Percentiles rank a stretch among this genome's conserved stretches.
These are phyloP conservation scores for Lippia alba DNA, from an alignment of 305 asterid genomes.

Conservation along the genomic window DNA sequence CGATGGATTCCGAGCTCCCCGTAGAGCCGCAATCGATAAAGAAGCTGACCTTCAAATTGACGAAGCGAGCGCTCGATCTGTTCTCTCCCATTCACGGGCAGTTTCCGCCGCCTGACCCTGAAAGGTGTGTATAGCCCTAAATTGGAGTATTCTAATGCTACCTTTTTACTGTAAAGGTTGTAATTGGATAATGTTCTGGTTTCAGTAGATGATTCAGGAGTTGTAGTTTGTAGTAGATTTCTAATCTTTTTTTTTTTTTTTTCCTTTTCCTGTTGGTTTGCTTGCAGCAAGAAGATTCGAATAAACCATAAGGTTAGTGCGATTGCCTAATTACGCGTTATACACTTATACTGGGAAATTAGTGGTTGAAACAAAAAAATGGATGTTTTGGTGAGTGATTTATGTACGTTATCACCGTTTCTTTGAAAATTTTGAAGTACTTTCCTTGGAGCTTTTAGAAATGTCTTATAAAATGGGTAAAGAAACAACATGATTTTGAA, in stretches of 20 bases:
- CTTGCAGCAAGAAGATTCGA: slow-evolving; percentile 96
- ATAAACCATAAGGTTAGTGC: slow-evolving; percentile 75
- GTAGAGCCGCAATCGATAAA: slow-evolving; percentile 95
- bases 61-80: slow-evolving; percentile 87
- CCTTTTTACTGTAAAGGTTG: neutral
- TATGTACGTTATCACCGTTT: neutral
- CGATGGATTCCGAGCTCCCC: slow-evolving; percentile 74
- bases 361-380: neutral
- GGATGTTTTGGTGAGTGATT: neutral
- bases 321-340: neutral
- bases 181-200: slow-evolving; percentile 7
- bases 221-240: neutral
- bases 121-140: slow-evolving; percentile 55
- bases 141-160: slow-evolving; percentile 9
- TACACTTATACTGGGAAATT: slow-evolving; percentile 14
- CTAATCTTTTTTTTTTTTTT: slow-evolving; percentile 10
- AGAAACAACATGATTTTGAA: neutral
- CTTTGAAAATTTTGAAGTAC: neutral
- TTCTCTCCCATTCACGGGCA: slow-evolving; percentile 84
- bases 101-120: slow-evolving; percentile 76
- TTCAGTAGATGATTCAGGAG: slow-evolving; percentile 14
- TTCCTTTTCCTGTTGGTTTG: slow-evolving; percentile 24
- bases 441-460: neutral
- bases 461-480: slow-evolving; percentile 4
- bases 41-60: slow-evolving; percentile 85